Evolutionary conservation across 192 early-diverging fungal genomes (phyloP).

Genomic region (Spizellomyces sp.): DNA sequence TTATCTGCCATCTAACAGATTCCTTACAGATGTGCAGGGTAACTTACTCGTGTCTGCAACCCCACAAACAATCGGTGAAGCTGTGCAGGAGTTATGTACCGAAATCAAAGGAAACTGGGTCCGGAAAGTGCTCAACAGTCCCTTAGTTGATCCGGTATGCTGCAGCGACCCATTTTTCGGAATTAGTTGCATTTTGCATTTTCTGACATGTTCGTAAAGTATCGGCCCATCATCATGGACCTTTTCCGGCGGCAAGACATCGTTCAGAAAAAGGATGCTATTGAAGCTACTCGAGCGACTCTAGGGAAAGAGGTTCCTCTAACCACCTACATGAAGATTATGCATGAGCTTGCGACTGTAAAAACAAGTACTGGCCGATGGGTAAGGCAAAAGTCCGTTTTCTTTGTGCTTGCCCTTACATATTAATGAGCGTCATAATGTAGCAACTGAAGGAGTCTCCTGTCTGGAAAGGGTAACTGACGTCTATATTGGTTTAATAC

Average conservation of each 20-base stretch:
- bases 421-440: background rate
- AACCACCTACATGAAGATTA: constrained; percentile 16
- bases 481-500: too few species aligned
- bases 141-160: background rate
- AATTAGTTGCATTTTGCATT: background rate
- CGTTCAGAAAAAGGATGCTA: constrained; percentile 27
- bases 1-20: background rate
- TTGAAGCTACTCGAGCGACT: constrained; percentile 12
- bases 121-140: background rate
- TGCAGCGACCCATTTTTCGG: background rate
- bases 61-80: background rate
- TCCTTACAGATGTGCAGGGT: background rate
- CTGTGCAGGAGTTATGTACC: constrained; percentile 13
- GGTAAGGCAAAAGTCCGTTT: constrained; percentile 4
- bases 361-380: constrained; percentile 11
- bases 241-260: constrained; percentile 25
- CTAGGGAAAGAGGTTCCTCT: constrained; percentile 16
- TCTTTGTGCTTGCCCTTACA: background rate
- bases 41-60: background rate
- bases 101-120: constrained; percentile 14
- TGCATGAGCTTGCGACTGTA: constrained; percentile 12
- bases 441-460: constrained; percentile 8
- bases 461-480: background rate
- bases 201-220: constrained; percentile 6
- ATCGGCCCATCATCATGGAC: constrained; percentile 27